Percentiles rank a stretch among this genome's conserved stretches.
Evolutionary conservation across 202 grass and related monocot genomes (phyloP).

Genomic region (Panicum virgatum): DNA sequence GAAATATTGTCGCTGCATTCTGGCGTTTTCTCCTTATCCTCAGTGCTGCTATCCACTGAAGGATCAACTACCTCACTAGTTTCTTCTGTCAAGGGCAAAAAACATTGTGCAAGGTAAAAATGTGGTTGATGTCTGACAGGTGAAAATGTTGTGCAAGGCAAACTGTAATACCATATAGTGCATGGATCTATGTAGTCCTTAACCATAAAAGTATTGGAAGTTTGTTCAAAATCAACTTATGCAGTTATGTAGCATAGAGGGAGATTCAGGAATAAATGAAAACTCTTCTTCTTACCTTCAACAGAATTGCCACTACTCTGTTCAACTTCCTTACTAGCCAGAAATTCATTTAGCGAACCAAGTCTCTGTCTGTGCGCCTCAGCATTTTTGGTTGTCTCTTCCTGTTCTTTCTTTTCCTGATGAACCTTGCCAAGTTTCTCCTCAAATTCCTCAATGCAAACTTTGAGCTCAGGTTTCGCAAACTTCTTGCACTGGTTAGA

Average conservation of each 20-base stretch:
- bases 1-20: slow-evolving; percentile 44
- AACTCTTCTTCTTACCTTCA: slow-evolving; percentile 48
- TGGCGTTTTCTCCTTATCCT: slow-evolving; percentile 36
- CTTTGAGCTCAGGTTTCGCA: slow-evolving; percentile 78
- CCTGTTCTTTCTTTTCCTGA: slow-evolving; percentile 89
- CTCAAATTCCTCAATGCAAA: slow-evolving; percentile 95
- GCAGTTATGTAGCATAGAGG: neutral
- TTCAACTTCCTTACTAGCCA: slow-evolving; percentile 39
- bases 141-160: slow-evolving; percentile 18
- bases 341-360: slow-evolving; percentile 56
- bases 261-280: slow-evolving; percentile 9
- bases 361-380: slow-evolving; percentile 65
- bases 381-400: slow-evolving; percentile 74
- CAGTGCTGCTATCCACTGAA: slow-evolving; percentile 40
- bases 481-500: slow-evolving; percentile 89
- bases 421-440: slow-evolving; percentile 88
- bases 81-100: slow-evolving; percentile 44
- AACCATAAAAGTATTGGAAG: neutral
- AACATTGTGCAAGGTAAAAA: neutral
- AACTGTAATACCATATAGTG: neutral
- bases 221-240: neutral
- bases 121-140: neutral
- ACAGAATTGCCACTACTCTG: slow-evolving; percentile 27
- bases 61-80: slow-evolving; percentile 67
- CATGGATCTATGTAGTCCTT: neutral